phyloP scores from a whole-genome alignment of 2,329 filamentous ascomycete species.

The Intubia oerlemansii region DNA sequence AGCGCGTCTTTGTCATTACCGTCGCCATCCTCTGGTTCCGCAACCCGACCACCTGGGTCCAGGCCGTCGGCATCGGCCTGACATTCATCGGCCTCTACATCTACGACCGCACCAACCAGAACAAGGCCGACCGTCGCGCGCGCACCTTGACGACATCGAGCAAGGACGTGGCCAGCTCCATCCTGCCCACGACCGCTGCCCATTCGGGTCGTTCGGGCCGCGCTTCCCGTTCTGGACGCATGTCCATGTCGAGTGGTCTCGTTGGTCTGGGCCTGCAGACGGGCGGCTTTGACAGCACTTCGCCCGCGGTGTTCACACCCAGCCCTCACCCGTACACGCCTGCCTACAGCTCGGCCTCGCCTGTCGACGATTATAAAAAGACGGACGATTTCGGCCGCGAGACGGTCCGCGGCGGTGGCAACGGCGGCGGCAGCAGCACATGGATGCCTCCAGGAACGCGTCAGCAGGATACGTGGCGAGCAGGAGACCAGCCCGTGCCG shows the following conservation, averaged over 20 bases:
- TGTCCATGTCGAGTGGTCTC: neutral
- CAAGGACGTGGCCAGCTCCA: neutral
- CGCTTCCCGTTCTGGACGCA: no score
- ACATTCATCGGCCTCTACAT: conserved; percentile 88
- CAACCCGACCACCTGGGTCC: conserved; percentile 62
- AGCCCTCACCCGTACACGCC: conserved; percentile 22
- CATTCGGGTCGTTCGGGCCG: no score
- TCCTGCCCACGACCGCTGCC: neutral
- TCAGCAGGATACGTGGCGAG: conserved; percentile 65
- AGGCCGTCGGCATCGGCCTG: conserved; percentile 66
- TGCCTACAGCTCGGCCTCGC: conserved; percentile 20
- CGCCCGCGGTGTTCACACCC: conserved; percentile 7
- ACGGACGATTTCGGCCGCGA: conserved; percentile 24
- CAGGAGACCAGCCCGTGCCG: conserved; percentile 14
- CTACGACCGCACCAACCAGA: conserved; percentile 82
- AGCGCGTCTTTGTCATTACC: conserved; percentile 90
- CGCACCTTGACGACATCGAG: conserved; percentile 33
- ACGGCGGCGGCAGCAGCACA: no score
- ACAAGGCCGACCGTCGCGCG: conserved; percentile 68
- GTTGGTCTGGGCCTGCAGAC: conserved; percentile 9
- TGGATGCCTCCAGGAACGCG: conserved; percentile 66
- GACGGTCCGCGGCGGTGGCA: conserved; percentile 20
- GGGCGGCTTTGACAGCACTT: conserved; percentile 19
- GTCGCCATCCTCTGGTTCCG: conserved; percentile 94
- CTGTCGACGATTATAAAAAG: conserved; percentile 31